Base-by-base conservation (phyloP, 1,284 basidiomycete species). In the Pisolithus thermaeus region DNA sequence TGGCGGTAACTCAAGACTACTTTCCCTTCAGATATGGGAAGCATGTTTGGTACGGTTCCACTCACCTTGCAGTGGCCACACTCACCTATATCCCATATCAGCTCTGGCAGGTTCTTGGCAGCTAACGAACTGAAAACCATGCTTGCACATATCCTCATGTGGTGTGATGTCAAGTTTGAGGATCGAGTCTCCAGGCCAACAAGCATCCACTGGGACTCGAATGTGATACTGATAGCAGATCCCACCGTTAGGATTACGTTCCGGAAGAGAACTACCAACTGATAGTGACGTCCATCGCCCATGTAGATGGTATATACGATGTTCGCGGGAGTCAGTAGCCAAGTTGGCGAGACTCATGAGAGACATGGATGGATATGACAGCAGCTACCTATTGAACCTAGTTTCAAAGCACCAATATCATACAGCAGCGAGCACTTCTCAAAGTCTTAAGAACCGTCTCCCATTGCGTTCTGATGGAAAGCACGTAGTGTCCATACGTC, bases 11-110 rank as follows among this genome's bases (percentile, higher is more conserved):
- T 4, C 30, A 46, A 9, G 59, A 57, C 11, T 62, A 61, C n/a
- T 22, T 62, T 23, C 14, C 55, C 1, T 63, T 63, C 11, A 61
- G 60, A n/a, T 52, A 54, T 28, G 61, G 60, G 4, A 52, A 39
- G 47, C 37, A 56, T 11, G 61, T 53, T 18, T 61, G 61, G 60
- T 61, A 48, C 2, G 53, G 7, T 12, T 20, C 1, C 7, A 28
- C 25, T 6, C n/a, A 28, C 12, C 41, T 42, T 28, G 7, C 4
- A 5, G 12, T 25, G n/a, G n/a, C 25, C 2, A 20, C 11, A 9
- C 32, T 23, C 22, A 36, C 22, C 32, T 8, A 27, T 14, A 11
- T 35, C 16, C 16, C 11, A 5, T 6, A 14, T 4, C 28, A 54
- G 54, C 48, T 53, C 54, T 18, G 54, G 54, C 4, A 28, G 54